These are phyloP conservation scores for Fusarium hostae DNA, from an alignment of 2,329 filamentous ascomycete genomes.

Conservation along the genomic window DNA sequence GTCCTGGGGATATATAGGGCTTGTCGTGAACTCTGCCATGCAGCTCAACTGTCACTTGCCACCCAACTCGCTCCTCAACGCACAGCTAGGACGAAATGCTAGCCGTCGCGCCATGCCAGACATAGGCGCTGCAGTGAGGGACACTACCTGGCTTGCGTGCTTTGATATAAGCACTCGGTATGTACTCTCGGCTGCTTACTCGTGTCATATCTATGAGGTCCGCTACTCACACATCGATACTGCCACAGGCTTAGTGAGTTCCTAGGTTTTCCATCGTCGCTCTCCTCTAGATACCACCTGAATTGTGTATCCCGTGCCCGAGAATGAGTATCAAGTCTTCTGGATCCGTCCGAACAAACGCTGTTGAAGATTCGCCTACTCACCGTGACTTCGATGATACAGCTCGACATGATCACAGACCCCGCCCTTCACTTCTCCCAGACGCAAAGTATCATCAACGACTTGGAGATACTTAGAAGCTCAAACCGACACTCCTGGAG, in stretches of 20 bases:
- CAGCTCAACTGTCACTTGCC: neutral
- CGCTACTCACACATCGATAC: neutral
- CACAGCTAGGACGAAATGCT: neutral
- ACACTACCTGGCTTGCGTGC: neutral
- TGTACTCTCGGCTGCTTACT: neutral
- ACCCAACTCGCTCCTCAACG: neutral
- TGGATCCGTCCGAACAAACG: rapidly evolving
- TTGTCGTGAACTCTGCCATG: neutral
- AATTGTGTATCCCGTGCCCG: neutral
- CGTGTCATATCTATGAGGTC: rapidly evolving
- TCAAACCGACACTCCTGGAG: neutral
- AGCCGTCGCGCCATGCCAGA: neutral
- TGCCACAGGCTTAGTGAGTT: neutral
- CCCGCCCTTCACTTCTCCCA: neutral
- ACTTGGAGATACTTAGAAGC: neutral
- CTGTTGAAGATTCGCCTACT: neutral
- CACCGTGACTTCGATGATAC: neutral
- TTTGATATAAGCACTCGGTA: neutral
- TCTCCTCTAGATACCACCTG: neutral
- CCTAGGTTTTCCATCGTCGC: neutral
- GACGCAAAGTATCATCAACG: neutral
- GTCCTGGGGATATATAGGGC: neutral
- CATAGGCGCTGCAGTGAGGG: neutral
- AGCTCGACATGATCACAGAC: neutral
- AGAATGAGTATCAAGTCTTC: neutral